These are phyloP conservation scores for Aspergillus hortae DNA, from an alignment of 2,329 filamentous ascomycete species.

Conservation along the genomic window DNA sequence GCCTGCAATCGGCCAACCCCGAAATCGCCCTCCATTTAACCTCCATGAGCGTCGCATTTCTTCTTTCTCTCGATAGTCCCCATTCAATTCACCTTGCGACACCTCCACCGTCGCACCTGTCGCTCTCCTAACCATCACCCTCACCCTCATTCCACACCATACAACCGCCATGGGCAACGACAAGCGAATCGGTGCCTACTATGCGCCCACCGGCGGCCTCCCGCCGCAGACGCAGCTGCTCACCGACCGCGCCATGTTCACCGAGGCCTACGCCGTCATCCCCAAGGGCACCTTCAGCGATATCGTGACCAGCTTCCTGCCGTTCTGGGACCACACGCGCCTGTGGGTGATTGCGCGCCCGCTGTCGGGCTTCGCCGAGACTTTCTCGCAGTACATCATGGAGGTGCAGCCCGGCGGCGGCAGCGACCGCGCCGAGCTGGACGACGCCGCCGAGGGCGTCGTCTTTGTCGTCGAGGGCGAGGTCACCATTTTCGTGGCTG, in stretches of 20 bases:
- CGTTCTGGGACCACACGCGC: slow-evolving; percentile 24
- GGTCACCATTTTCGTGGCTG: slow-evolving; percentile 15
- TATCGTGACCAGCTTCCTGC: slow-evolving; percentile 23
- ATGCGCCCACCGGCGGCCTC: slow-evolving; percentile 21
- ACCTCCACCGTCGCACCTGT: too few species aligned
- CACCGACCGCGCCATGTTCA: slow-evolving; percentile 26
- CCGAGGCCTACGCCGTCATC: slow-evolving; percentile 22
- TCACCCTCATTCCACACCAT: too few species aligned
- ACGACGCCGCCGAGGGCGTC: slow-evolving; percentile 18
- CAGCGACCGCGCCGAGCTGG: slow-evolving; percentile 20
- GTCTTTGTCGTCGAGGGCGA: slow-evolving; percentile 22
- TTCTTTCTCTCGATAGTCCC: too few species aligned
- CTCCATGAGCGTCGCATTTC: too few species aligned
- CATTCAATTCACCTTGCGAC: too few species aligned
- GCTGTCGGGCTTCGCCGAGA: slow-evolving; percentile 23
- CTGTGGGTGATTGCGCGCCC: slow-evolving; percentile 23
- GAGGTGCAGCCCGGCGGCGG: slow-evolving; percentile 22
- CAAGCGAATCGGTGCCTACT: slow-evolving; percentile 32
- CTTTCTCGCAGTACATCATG: slow-evolving; percentile 27
- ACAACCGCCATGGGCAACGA: slow-evolving; percentile 10
- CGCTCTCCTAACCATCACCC: too few species aligned
- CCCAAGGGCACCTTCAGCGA: slow-evolving; percentile 22
- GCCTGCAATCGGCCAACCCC: too few species aligned
- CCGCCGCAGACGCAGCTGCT: slow-evolving; percentile 21
- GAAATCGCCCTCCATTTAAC: too few species aligned